Percentiles rank a stretch among this genome's conserved stretches.
These are phyloP conservation scores for Purshia tridentata DNA, from an alignment of 306 rosid genomes.

Conservation along the genomic window DNA sequence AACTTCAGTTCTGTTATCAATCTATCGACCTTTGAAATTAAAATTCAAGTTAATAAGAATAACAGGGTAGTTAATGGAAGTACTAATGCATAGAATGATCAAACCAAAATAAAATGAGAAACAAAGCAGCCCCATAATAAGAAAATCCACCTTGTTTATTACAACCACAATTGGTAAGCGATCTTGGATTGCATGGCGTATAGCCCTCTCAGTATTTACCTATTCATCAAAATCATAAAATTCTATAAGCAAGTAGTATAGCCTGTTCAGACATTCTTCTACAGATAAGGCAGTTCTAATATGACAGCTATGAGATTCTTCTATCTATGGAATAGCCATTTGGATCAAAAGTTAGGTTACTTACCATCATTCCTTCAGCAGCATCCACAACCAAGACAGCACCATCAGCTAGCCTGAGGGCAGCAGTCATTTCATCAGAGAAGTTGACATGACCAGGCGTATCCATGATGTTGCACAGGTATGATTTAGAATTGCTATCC, in stretches of 20 bases:
- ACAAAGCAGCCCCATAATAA: not conserved
- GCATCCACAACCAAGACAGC: constrained; percentile 94
- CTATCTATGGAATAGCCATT: not conserved
- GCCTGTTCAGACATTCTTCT: constrained; percentile 3
- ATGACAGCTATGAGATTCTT: not conserved
- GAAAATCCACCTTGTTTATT: constrained; percentile 69
- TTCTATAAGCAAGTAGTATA: not conserved
- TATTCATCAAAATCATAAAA: constrained; percentile 26
- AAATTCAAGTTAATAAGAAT: constrained; percentile 21
- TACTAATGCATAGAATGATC: not conserved
- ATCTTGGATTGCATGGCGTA: constrained; percentile 96
- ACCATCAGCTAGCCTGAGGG: constrained; percentile 92
- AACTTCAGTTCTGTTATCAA: constrained; percentile 91
- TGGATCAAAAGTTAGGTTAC: not conserved
- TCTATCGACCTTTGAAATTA: constrained; percentile 73
- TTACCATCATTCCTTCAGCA: constrained; percentile 96
- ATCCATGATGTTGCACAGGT: constrained; percentile 87
- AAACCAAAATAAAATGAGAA: not conserved
- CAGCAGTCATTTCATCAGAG: constrained; percentile 98
- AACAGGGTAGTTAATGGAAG: not conserved
- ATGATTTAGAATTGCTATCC: constrained; percentile 81
- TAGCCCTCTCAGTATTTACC: constrained; percentile 97
- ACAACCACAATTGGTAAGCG: constrained; percentile 86
- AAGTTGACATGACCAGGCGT: constrained; percentile 95
- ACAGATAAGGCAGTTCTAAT: not conserved